Evolutionary conservation across 2,329 filamentous ascomycete species (phyloP), one percentile per base, ranked within the genome.

Genomic region (Venturiaceae sp.): DNA sequence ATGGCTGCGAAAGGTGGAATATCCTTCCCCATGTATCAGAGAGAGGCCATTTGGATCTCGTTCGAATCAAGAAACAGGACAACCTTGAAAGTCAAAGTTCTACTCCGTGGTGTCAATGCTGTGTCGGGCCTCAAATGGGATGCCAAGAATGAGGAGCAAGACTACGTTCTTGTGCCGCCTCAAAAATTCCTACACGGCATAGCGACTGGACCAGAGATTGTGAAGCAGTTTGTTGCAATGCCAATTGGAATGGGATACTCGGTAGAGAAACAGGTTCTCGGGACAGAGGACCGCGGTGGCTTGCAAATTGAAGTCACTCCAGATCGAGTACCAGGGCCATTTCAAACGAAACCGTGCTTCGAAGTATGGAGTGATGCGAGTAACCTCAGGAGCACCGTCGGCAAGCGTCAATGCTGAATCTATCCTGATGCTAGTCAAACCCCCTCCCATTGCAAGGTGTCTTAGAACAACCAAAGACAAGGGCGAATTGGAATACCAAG

Each of bases 161-260:
- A 77, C 62, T 78, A 78, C 60, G 46, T 78, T 3, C 69, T 77
- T 11, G 65, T 72, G 3, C 72, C 71, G 1, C 34, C 55, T 0
- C 75, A 77, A 58, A 54, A 58, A 2, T 76, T 71, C 74, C 64
- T 79, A 1, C 74, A 78, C 63, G 76, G 75, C 0, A 70, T 77
- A 32, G 69, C 69, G 0, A 64, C 60, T 1, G 53, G 50, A 1
- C 61, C 70, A 30, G 72, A 74, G 1, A 64, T 64, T 1, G 73
- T 79, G 3, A 68, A 73, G 8, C 77, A 80, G 60, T 80, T 80
- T 60, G 74, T 80, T 2, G 76, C 77, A 1, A 75, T 76, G 70
- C 72, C 74, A 0, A 61, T 72, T 26, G 72, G 72, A 1, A 66
- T 64, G 13, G 74, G 75, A 1, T 75, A 77, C 57, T 72, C 72